These are phyloP conservation scores for Pholiota microspora DNA, from an alignment of 768 basidiomycete species.

Conservation along the genomic window DNA sequence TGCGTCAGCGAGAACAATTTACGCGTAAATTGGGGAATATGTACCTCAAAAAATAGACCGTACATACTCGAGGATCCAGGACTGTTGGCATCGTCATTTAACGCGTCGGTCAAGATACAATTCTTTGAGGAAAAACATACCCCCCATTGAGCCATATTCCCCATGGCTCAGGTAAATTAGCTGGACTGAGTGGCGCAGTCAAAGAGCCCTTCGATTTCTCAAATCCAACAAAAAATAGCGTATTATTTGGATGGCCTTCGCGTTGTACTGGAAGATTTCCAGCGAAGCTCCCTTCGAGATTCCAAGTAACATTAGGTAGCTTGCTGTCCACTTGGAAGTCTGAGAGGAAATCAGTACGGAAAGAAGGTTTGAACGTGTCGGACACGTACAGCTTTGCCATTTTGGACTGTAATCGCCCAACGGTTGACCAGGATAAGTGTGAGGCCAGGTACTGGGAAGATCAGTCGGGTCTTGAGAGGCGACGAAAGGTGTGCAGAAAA, in stretches of 20 bases:
- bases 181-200: slow-evolving; percentile 33
- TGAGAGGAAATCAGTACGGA: slow-evolving; percentile 18
- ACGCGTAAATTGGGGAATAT: slow-evolving; percentile 14
- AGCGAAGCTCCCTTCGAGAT: slow-evolving; percentile 51
- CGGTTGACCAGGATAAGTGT: slow-evolving; percentile 46
- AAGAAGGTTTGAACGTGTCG: background rate
- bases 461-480: slow-evolving; percentile 23
- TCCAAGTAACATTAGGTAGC: slow-evolving; percentile 63
- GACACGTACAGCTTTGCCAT: slow-evolving; percentile 60
- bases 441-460: slow-evolving; percentile 45
- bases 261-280: slow-evolving; percentile 65
- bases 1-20: no score
- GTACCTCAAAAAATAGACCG: slow-evolving; percentile 64
- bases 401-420: slow-evolving; percentile 46
- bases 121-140: slow-evolving; percentile 29
- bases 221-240: slow-evolving; percentile 65
- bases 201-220: slow-evolving; percentile 58
- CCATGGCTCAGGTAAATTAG: slow-evolving; percentile 51
- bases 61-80: slow-evolving; percentile 71
- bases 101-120: background rate
- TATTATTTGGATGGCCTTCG: slow-evolving; percentile 58
- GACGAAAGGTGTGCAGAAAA: slow-evolving; percentile 19
- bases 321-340: slow-evolving; percentile 57
- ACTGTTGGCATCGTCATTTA: slow-evolving; percentile 25
- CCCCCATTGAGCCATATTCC: slow-evolving; percentile 76